Percentiles rank a stretch among this genome's conserved stretches.
Evolutionary conservation across 345 rosid species (phyloP).

Genomic region (Populus davidiana): DNA sequence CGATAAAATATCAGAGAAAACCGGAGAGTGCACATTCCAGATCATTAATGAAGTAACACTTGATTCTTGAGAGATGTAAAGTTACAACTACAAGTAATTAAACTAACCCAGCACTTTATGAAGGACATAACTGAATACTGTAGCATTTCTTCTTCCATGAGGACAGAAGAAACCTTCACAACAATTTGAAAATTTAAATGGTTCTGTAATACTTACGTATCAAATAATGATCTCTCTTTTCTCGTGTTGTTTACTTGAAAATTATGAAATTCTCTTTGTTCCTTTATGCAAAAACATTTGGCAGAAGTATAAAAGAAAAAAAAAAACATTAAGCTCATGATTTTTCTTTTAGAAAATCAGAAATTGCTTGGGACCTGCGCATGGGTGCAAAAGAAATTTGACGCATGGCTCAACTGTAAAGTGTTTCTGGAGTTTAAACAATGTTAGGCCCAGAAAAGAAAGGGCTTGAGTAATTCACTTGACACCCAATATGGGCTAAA

Average conservation of each 20-base stretch:
- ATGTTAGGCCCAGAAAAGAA: too few species aligned
- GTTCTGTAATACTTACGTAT: slow-evolving; percentile 35
- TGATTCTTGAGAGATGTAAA: neutral
- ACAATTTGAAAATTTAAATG: slow-evolving; percentile 23
- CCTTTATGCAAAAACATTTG: neutral
- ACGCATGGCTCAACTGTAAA: too few species aligned
- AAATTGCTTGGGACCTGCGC: neutral
- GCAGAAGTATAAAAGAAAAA: neutral
- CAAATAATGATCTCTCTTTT: slow-evolving; percentile 23
- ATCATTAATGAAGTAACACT: neutral
- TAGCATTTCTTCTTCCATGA: slow-evolving; percentile 8
- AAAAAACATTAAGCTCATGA: too few species aligned
- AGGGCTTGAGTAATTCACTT: neutral
- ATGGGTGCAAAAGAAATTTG: too few species aligned
- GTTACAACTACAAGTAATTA: neutral
- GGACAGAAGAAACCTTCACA: slow-evolving; percentile 97
- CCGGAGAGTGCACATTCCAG: neutral
- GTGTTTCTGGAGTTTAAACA: too few species aligned
- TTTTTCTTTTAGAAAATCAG: neutral
- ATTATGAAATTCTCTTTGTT: too few species aligned
- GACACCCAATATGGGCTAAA: neutral
- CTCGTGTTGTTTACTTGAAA: neutral
- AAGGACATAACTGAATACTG: neutral
- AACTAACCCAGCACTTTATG: neutral
- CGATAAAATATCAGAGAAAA: neutral